Base-by-base conservation (phyloP, 768 basidiomycete species). In the Suillus decipiens region DNA sequence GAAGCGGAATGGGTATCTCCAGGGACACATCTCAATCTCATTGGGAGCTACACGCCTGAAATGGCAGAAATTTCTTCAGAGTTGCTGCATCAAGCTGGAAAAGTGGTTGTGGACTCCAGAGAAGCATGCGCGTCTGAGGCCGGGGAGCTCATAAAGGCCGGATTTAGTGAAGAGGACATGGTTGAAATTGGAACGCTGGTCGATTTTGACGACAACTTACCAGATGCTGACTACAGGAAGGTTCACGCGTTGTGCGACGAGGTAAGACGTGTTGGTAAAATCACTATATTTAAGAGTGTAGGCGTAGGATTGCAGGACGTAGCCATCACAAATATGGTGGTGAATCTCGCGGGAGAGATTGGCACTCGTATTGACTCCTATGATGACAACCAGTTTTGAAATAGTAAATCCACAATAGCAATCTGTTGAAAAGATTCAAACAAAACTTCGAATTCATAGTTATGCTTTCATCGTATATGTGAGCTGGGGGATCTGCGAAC, bases 271-370 rank as follows among this genome's bases (percentile, higher is more conserved):
- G 66, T 71, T 4, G 86, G 84, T 1, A 80, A 82, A 1, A 80
- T 95, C 12, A 91, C 89, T 1, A 81, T 96, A 34, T 95, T 93
- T 83, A 96, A 95, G 76, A 91, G 89, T 0, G 95, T 96, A 6
- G 94, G 95, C 2, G 75, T 95, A 7, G 92, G 90, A 1, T 75
- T 92, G n/a, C 94, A 96, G 69, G 95, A 96, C 67, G 90, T 92
- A 5, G 90, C 88, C 0, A 92, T 96, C 63, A 87, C 92, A 11
- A 80, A 76, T 61, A 83, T 89, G 2, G 85, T 94, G 1, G 82
- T 93, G 2, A 75, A 82, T 5, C 80, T 80, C 59, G 93, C 93
- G 1, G 77, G 86, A 67, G 70, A 77, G 60, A 74, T 81, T 69
- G 91, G 93, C 9, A 84, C 77, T 0, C 60, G 68, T 0, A 75